Conservation (phyloP, 2,329 filamentous ascomycete species). For the Colletotrichum truncatum region DNA sequence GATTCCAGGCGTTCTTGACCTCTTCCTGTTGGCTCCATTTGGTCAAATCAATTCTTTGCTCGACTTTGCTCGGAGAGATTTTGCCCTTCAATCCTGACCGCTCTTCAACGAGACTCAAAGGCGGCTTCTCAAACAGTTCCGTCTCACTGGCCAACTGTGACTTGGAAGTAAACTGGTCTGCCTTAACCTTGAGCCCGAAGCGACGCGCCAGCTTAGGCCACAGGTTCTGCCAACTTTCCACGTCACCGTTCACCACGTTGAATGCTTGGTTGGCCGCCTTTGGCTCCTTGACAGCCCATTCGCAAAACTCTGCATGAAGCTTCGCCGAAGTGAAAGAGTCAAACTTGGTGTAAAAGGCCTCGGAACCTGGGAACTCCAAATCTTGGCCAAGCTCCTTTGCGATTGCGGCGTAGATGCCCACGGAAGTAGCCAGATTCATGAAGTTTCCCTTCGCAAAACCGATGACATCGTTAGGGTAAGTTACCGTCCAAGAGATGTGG, state of each 20-base stretch:
- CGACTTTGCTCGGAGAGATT: slow-evolving; percentile 40
- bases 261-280: slow-evolving; percentile 47
- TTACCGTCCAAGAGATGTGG: slow-evolving; percentile 38
- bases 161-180: slow-evolving; percentile 38
- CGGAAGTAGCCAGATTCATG: slow-evolving; percentile 50
- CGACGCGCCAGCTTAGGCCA: slow-evolving; percentile 48
- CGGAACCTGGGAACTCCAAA: slow-evolving; percentile 45
- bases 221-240: slow-evolving; percentile 50
- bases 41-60: slow-evolving; percentile 48
- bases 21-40: slow-evolving; percentile 50
- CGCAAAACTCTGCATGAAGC: slow-evolving; percentile 45
- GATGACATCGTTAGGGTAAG: slow-evolving; percentile 44
- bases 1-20: slow-evolving; percentile 48
- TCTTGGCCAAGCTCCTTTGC: slow-evolving; percentile 43
- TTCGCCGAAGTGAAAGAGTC: slow-evolving; percentile 43
- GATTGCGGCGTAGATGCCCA: slow-evolving; percentile 52
- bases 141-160: slow-evolving; percentile 27
- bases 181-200: slow-evolving; percentile 44
- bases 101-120: slow-evolving; percentile 39
- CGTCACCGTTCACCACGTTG: slow-evolving; percentile 47
- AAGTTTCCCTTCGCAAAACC: slow-evolving; percentile 44
- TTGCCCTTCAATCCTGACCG: slow-evolving; percentile 38
- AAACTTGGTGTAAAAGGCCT: slow-evolving; percentile 44
- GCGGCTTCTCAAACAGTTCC: slow-evolving; percentile 37
- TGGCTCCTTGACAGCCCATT: slow-evolving; percentile 41